These are phyloP conservation scores for Penicillium ochrochloron DNA, from an alignment of 495 filamentous ascomycete species.

Conservation along the genomic window DNA sequence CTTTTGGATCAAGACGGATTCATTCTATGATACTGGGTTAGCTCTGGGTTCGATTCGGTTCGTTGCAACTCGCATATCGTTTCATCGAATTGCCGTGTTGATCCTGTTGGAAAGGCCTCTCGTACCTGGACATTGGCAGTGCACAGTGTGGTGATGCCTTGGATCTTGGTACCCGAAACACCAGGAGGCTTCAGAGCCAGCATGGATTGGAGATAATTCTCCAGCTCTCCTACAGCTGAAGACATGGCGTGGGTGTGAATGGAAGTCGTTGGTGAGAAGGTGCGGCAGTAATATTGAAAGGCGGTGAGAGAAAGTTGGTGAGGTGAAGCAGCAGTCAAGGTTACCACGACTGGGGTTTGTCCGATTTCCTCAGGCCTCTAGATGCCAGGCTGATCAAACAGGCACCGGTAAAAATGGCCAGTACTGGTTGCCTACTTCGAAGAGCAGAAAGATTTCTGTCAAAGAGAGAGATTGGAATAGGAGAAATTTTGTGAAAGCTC, in stretches of 20 bases:
- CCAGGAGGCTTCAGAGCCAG: conserved; percentile 88
- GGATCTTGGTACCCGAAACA: conserved; percentile 89
- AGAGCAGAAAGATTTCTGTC: not conserved
- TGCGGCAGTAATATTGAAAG: not conserved
- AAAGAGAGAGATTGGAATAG: not conserved
- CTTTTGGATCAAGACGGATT: conserved; percentile 93
- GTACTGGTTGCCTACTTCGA: conserved; percentile 9
- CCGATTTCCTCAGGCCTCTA: not conserved
- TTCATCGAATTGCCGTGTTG: too few species aligned
- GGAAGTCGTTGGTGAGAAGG: too few species aligned
- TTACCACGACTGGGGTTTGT: not conserved
- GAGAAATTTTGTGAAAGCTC: conserved; percentile 2
- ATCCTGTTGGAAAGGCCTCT: conserved; percentile 3
- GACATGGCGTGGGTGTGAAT: conserved; percentile 57
- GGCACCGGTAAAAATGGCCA: not conserved
- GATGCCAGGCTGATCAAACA: not conserved
- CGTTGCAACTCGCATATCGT: not conserved
- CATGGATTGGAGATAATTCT: conserved; percentile 88
- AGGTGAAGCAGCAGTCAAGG: not conserved
- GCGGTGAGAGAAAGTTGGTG: not conserved
- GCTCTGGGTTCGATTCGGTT: conserved; percentile 23
- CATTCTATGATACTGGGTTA: conserved; percentile 69
- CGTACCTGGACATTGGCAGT: conserved; percentile 93
- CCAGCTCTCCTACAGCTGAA: conserved; percentile 86
- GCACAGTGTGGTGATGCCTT: conserved; percentile 81